These are phyloP conservation scores for Russula sp. DNA, from an alignment of 768 basidiomycete genomes.

Conservation along the genomic window DNA sequence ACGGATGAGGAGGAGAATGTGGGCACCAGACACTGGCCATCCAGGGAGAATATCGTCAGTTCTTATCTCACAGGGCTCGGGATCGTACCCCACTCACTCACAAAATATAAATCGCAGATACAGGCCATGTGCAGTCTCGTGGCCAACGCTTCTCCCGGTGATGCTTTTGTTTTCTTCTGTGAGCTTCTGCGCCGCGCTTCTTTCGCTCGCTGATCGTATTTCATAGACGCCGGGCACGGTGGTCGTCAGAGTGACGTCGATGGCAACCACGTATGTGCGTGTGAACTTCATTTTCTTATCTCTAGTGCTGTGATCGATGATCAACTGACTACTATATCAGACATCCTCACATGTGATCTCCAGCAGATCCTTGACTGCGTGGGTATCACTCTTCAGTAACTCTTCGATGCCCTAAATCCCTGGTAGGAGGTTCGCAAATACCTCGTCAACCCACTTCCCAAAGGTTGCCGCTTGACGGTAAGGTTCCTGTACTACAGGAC, in stretches of 20 bases:
- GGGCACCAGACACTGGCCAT: constrained; percentile 5
- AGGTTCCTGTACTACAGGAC: background rate
- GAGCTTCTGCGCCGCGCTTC: background rate
- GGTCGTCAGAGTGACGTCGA: constrained; percentile 2
- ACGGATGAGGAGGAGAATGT: constrained; percentile 11
- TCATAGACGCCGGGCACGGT: constrained; percentile 5
- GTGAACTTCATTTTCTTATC: background rate
- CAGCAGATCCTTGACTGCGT: constrained; percentile 18
- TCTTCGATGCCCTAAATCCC: background rate
- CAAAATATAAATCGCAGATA: background rate
- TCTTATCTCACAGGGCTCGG: background rate
- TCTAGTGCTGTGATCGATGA: background rate
- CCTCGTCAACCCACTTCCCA: constrained; percentile 19
- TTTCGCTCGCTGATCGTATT: background rate
- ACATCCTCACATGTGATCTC: constrained; percentile 10
- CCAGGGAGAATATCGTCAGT: constrained; percentile 17
- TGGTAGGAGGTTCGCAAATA: constrained; percentile 12
- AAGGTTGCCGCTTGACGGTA: constrained; percentile 20
- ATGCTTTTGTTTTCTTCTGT: constrained; percentile 22
- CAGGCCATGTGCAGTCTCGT: constrained; percentile 16
- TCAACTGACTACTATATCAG: background rate
- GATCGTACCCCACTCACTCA: background rate
- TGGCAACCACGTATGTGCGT: constrained; percentile 1
- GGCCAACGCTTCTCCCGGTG: constrained; percentile 7
- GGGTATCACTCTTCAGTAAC: background rate